A percentile compares a stretch with the other conserved stretches of the same genome.
Evolutionary conservation across 2,329 filamentous ascomycete species (phyloP).

Genomic region (Cordyceps pruinosa): DNA sequence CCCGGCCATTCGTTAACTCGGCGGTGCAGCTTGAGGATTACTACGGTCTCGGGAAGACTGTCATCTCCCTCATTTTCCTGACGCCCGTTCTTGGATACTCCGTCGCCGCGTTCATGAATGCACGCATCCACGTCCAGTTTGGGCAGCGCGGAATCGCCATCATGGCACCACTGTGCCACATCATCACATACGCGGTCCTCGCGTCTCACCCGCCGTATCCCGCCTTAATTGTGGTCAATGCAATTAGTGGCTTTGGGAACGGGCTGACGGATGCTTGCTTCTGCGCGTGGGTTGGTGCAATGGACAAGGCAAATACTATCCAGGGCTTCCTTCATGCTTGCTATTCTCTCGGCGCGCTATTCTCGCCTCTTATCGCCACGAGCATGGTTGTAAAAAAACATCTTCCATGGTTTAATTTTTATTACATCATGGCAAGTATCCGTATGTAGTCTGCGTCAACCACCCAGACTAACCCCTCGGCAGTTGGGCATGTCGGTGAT

Average conservation of each 20-base stretch:
- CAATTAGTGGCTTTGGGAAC: conserved; percentile 60
- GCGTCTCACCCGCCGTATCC: conserved; percentile 58
- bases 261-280: conserved; percentile 51
- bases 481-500: conserved; percentile 41
- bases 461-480: background rate
- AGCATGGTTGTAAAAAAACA: conserved; percentile 54
- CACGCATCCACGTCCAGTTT: conserved; percentile 49
- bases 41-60: conserved; percentile 51
- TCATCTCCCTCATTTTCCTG: conserved; percentile 58
- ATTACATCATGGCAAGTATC: conserved; percentile 60
- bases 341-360: conserved; percentile 58
- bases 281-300: conserved; percentile 50
- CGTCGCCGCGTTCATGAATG: conserved; percentile 53
- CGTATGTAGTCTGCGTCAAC: too few relatives aligned
- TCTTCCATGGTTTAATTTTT: conserved; percentile 61
- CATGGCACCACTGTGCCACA: conserved; percentile 53
- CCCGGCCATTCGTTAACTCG: background rate
- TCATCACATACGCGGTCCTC: conserved; percentile 54
- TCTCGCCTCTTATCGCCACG: conserved; percentile 59
- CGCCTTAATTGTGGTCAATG: conserved; percentile 54
- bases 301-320: conserved; percentile 62
- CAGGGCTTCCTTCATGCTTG: conserved; percentile 59
- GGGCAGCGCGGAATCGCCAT: conserved; percentile 63
- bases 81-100: conserved; percentile 59
- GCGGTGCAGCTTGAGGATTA: conserved; percentile 48